Percentiles rank a stretch among this genome's conserved stretches.
These are phyloP conservation scores for Sungouiella thailandica DNA, from an alignment of 805 yeast genomes.

Conservation along the genomic window DNA sequence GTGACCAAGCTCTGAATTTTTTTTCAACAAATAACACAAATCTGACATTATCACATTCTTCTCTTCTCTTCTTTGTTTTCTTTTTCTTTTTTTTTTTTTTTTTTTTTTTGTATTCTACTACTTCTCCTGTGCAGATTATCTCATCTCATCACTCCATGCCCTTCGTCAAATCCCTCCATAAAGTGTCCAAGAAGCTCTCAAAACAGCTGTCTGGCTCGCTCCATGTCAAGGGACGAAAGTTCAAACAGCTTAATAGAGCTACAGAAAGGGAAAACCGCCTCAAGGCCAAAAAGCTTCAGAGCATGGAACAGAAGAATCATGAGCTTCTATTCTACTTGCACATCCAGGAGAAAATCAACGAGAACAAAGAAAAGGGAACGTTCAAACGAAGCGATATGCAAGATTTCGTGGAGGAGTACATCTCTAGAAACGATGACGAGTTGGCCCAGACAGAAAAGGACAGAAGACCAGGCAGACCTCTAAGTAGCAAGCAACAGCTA, in stretches of 20 bases:
- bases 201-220: slow-evolving; percentile 48
- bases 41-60: too few species aligned
- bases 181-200: slow-evolving; percentile 57
- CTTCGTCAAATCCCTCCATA: slow-evolving; percentile 58
- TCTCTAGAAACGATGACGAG: slow-evolving; percentile 73
- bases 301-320: slow-evolving; percentile 53
- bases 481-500: slow-evolving; percentile 61
- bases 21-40: too few species aligned
- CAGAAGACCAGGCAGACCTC: slow-evolving; percentile 88
- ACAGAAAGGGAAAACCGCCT: slow-evolving; percentile 76
- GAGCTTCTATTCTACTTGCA: slow-evolving; percentile 56
- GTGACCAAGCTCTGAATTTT: too few species aligned
- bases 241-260: slow-evolving; percentile 81
- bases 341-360: slow-evolving; percentile 45
- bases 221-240: slow-evolving; percentile 88
- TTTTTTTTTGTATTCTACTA: too few species aligned
- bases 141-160: slow-evolving; percentile 43
- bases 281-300: slow-evolving; percentile 51
- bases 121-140: too few species aligned
- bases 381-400: slow-evolving; percentile 59
- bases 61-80: too few species aligned
- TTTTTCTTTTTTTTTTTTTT: too few species aligned
- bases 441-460: slow-evolving; percentile 52
- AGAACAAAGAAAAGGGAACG: slow-evolving; percentile 17
- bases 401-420: slow-evolving; percentile 53